Evolutionary conservation across 257 asterid species (phyloP).

Genomic region (Solanum okadae): DNA sequence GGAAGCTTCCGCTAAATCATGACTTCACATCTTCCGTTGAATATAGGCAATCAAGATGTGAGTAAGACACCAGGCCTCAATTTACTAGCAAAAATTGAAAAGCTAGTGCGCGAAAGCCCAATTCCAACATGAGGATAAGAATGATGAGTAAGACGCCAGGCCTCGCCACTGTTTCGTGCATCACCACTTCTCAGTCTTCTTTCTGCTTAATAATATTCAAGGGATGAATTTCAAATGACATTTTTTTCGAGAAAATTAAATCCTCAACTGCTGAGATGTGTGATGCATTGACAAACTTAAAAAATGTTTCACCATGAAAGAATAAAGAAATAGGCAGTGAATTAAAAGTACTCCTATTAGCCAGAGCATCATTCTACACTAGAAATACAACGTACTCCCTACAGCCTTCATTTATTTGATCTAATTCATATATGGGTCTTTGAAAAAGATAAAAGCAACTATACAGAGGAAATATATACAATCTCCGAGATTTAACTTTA

Average conservation of each 20-base stretch:
- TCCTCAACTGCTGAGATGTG: slow-evolving; percentile 33
- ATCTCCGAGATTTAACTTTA: neutral
- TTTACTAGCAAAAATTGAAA: neutral
- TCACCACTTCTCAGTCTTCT: slow-evolving; percentile 1
- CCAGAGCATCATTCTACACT: neutral
- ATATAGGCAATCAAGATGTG: neutral
- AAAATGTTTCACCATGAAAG: neutral
- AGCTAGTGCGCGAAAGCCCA: neutral
- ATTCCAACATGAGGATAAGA: neutral
- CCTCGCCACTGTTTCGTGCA: neutral
- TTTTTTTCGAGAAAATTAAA: slow-evolving; percentile 9
- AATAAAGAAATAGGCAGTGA: neutral
- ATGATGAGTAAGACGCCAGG: neutral
- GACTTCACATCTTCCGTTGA: slow-evolving; percentile 34
- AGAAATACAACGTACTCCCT: neutral
- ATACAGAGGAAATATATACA: neutral
- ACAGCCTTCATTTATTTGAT: neutral
- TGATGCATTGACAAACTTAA: neutral
- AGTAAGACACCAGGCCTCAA: neutral
- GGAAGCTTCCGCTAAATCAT: neutral
- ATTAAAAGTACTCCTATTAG: neutral
- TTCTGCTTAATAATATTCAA: neutral
- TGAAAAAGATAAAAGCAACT: neutral
- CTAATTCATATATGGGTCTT: neutral
- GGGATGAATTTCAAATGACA: neutral